Evolutionary conservation across 768 basidiomycete species (phyloP), one percentile per base, ranked within the genome.

Genomic region (Roridomyces roridus): DNA sequence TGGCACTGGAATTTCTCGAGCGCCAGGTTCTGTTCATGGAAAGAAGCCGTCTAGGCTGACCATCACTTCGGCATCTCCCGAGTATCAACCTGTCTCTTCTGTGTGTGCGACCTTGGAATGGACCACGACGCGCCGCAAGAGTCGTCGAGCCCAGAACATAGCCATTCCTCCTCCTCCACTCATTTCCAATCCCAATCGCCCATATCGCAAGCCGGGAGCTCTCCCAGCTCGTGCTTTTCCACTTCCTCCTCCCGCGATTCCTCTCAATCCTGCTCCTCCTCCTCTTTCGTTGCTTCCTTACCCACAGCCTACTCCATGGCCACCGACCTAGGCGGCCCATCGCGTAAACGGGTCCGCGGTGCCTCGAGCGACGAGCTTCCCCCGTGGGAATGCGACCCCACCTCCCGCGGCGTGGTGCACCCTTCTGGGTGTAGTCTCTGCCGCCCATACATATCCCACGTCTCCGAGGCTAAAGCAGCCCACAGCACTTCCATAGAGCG

Each of bases 331-430:
- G 58, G 62, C 47, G 50, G 39, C 20, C 46, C 40, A 14, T 59
- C 60, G 37, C 57, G 55, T 21, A 50, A 57, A 51, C 54, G 60
- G 9, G 28, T 48, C 55, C 55, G 61, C 6, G 37, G 42, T 28
- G 20, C 62, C 40, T 49, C 59, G 15, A 15, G 35, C 18, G 49
- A 55, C 24, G 46, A 50, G n/a, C 51, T 53, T 35, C 56, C 74
- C 2, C 67, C 72, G 7, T 78, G 77, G 77, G 74, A 75, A 66
- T 72, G 66, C 66, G 68, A 77, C 57, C 69, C 74, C 15, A 68
- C 69, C 60, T 75, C 31, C 15, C 31, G 72, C 51, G 77, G 77
- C 23, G 68, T 78, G 34, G 71, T 78, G 3, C 77, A 78, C 45
- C 69, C 72, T 6, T 69, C 72, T 1, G 78, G 72, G 56, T 78